Percentiles rank a stretch among this genome's conserved stretches.
Conservation (phyloP, 192 early-diverging fungal genomes). For the Cladochytrium replicatum region DNA sequence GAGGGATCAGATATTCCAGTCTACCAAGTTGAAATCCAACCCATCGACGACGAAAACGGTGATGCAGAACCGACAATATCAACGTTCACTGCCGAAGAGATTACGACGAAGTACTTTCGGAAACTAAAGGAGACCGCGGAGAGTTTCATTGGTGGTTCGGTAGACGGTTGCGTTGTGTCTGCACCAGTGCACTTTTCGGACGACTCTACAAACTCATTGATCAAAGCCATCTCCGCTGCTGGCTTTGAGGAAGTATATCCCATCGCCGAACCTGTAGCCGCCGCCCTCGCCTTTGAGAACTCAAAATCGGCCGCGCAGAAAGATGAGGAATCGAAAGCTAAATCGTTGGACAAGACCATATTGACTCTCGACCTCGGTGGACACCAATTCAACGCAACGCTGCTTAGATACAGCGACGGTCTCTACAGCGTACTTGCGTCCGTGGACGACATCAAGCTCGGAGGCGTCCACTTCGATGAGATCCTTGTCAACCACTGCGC, state of each 20-base stretch:
- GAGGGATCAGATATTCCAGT: slow-evolving; percentile 16
- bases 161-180: slow-evolving; percentile 76
- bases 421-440: slow-evolving; percentile 70
- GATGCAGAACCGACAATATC: slow-evolving; percentile 35
- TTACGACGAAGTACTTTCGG: slow-evolving; percentile 68
- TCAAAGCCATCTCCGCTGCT: slow-evolving; percentile 56
- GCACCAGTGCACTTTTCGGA: slow-evolving; percentile 78
- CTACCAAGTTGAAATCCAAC: slow-evolving; percentile 29
- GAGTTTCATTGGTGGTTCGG: slow-evolving; percentile 66
- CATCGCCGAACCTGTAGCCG: slow-evolving; percentile 82
- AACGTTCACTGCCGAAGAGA: slow-evolving; percentile 58
- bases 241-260: slow-evolving; percentile 73
- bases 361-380: slow-evolving; percentile 85
- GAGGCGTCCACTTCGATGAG: slow-evolving; percentile 80
- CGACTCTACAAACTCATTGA: slow-evolving; percentile 57
- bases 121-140: slow-evolving; percentile 82
- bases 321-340: slow-evolving; percentile 27
- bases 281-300: slow-evolving; percentile 74
- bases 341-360: slow-evolving; percentile 58
- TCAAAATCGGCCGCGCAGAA: slow-evolving; percentile 23
- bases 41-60: slow-evolving; percentile 41
- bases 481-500: slow-evolving; percentile 69
- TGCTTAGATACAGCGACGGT: slow-evolving; percentile 70
- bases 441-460: slow-evolving; percentile 65
- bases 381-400: slow-evolving; percentile 70